Percentiles rank a stretch among this genome's conserved stretches.
Conservation (phyloP, 768 basidiomycete species). For the Pisolithus orientalis region DNA sequence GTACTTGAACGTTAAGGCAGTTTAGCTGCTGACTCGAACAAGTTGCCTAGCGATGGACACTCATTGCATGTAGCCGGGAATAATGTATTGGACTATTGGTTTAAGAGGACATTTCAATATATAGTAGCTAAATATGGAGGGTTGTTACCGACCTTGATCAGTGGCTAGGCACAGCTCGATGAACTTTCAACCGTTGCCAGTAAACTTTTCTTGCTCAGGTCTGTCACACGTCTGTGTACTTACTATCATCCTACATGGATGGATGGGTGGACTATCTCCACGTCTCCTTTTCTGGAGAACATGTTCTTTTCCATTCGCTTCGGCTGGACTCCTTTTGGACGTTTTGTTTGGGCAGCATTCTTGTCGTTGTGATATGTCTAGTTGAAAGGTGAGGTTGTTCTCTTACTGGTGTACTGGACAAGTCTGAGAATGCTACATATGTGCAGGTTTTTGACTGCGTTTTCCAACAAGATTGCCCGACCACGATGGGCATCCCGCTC, state of each 20-base stretch:
- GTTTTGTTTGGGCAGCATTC: conserved; percentile 40
- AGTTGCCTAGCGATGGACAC: too few relatives aligned
- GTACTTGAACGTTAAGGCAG: background rate
- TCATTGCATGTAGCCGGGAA: too few relatives aligned
- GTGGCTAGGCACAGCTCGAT: too few relatives aligned
- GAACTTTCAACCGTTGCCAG: too few relatives aligned
- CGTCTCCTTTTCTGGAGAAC: conserved; percentile 37
- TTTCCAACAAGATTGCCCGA: conserved; percentile 42
- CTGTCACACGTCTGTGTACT: background rate
- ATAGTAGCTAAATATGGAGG: too few relatives aligned
- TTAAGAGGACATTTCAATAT: too few relatives aligned
- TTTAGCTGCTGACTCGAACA: background rate
- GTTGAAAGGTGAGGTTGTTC: conserved; percentile 45
- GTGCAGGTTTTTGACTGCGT: conserved; percentile 43
- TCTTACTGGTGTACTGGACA: background rate
- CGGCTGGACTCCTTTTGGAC: conserved; percentile 42
- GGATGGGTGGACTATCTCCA: conserved; percentile 46
- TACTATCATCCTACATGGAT: conserved; percentile 24
- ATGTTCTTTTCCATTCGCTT: conserved; percentile 35
- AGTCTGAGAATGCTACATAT: background rate
- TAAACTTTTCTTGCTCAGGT: background rate
- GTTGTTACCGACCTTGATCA: too few relatives aligned
- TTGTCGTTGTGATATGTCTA: conserved; percentile 45
- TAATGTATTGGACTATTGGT: too few relatives aligned
- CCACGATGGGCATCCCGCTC: conserved; percentile 38